Evolutionary conservation across 257 asterid species (phyloP), one percentile per base, ranked within the genome.

Genomic region (Salvia miltiorrhiza): DNA sequence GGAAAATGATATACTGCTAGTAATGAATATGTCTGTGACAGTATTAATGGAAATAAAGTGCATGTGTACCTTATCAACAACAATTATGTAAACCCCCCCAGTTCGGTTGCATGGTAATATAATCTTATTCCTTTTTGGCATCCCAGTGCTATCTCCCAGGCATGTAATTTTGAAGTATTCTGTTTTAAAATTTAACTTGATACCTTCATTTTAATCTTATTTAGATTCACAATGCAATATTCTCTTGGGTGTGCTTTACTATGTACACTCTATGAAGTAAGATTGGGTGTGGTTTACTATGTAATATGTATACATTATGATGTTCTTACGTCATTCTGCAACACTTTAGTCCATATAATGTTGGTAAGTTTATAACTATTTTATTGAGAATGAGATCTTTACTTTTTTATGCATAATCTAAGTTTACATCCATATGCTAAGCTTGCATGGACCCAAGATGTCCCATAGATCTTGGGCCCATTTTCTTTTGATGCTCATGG

Each of bases 381-480:
- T 17, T 41, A 41, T 30, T 69, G 32, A 24, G 17, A 41, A n/a
- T 69, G 44, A 24, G 17, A 52, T 9, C 12, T 32, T 69, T 33
- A 12, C 19, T 8, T 33, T 48, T 33, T 5, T 35, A 5, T 16
- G 48, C 28, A 47, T 20, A 65, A 21, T n/a, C n/a, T n/a, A n/a
- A n/a, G n/a, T n/a, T n/a, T n/a, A n/a, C 21, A 67, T 41, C 65
- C 39, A 49, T 48, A 52, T 37, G 61, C 39, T 48, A 37, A 17
- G 72, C 44, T 43, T 54, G 49, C 7, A 40, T 21, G 53, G 63
- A 74, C 50, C 62, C 68, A 54, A 69, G 21, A 63, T 59, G 20
- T 49, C 56, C 78, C 40, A 67, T 77, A 40, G 66, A 50, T 48
- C 55, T 7, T 54, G 10, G 9, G 26, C 23, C 53, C 52, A 70